Evolutionary conservation across 1,139 yeast species (phyloP), one percentile per base, ranked within the genome.

Genomic region (Candida sp.): DNA sequence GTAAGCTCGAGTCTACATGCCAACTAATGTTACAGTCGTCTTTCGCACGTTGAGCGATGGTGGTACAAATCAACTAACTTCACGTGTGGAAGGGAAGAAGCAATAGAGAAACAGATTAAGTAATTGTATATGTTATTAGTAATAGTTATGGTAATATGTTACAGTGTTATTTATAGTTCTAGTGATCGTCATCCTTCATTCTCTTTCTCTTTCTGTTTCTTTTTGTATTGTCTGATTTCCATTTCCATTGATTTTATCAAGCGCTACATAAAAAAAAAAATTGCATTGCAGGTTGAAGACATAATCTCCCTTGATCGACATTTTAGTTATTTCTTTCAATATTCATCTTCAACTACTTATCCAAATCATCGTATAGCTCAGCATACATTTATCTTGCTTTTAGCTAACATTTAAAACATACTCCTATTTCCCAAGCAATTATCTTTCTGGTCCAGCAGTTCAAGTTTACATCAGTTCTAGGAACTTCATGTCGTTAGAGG

Each of bases 401-500:
- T 11, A 25, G 11, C 29, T 11, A 11, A 25, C 11, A 25, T 11
- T 25, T 25, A 11, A 7, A 25, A 25, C 29, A 25, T 11, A 7
- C 29, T 11, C 29, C 29, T 8, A 7, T 11, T 11, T 25, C 29
- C 29, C 29, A 25, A 15, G 11, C 29, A n/a, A 15, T n/a, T 3
- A 33, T 33, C 2, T 15, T 15, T 15, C 19, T 15, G 19, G 19
- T 15, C 19, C 19, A 15, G 19, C 19, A 15, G 19, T 15, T 15
- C 19, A 15, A 15, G 19, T 15, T 15, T 15, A 15, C 19, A 15
- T 15, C 3, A 7, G 8, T 33, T 33, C 35, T 22, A 34, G 8
- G n/a, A 12, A 11, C 25, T 35, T 15, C 15, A 40, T 40, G 42
- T 37, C 39, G 32, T 29, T 32, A 7, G 42, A 40, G 19, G 42